Evolutionary conservation across 441 rosid species (phyloP).

Genomic region (Brassica hybrid): DNA sequence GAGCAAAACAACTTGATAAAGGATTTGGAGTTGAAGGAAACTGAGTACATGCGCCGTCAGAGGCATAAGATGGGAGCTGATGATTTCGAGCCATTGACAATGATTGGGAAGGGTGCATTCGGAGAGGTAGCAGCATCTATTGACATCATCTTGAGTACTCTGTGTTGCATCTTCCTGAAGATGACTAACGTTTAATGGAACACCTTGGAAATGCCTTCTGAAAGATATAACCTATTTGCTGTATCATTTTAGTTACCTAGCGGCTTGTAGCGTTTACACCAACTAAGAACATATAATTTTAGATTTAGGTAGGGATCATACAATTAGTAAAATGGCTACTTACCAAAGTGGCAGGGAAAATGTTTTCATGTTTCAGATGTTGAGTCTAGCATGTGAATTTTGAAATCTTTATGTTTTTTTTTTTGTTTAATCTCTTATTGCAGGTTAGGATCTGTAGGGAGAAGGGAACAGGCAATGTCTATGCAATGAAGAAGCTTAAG

Average conservation of each 20-base stretch:
- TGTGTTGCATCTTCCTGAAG: background rate
- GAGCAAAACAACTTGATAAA: constrained; percentile 84
- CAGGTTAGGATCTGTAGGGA: constrained; percentile 93
- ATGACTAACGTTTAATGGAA: background rate
- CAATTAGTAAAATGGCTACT: background rate
- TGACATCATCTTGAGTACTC: background rate
- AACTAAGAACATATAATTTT: background rate
- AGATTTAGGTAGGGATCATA: background rate
- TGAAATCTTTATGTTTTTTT: background rate
- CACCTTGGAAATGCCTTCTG: background rate
- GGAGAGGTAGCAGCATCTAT: constrained; percentile 69
- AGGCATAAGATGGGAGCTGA: constrained; percentile 99
- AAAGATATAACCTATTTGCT: too few species aligned
- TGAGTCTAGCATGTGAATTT: background rate
- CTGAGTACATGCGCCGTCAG: constrained; percentile 93
- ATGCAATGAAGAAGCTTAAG: constrained; percentile 96
- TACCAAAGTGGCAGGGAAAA: background rate
- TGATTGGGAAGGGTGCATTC: constrained; percentile 98
- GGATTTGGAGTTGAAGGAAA: constrained; percentile 90
- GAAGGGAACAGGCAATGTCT: constrained; percentile 86
- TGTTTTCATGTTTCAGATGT: background rate
- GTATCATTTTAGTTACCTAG: background rate
- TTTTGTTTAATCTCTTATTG: background rate
- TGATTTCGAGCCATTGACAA: constrained; percentile 95
- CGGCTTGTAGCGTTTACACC: background rate